Evolutionary conservation across 164 flowering plant genomes (phyloP), one percentile per base, ranked within the genome.

Genomic region (Malania oleifera): DNA sequence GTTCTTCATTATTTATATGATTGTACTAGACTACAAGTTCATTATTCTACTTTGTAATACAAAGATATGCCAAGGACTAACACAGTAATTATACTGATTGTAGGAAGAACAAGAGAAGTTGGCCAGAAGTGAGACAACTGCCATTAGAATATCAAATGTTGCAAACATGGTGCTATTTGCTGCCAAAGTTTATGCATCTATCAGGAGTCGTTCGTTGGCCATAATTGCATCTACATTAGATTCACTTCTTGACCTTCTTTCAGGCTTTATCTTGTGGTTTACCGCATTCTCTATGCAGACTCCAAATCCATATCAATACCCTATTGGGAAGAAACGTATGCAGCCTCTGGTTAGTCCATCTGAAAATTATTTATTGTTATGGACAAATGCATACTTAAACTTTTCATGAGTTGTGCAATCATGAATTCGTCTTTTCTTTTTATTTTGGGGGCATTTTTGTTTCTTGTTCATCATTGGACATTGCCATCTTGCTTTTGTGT

Each of bases 271-370:
- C 54, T 70, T 90, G 57, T 87, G 97, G 97, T 90, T 90, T 63
- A 87, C 97, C 59, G 87, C 97, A 52, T 87, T 85, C 74, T 82
- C 97, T 52, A 90, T 90, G 97, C 83, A 83, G 73, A 87, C 87
- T 28, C 95, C 88, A 41, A 87, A 81, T 56, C 97, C 95, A 13
- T 90, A 90, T 67, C 95, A 76, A 70, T 90, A 87, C 63, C 97
- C 95, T n/a, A 87, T 90, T 68, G 97, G 97, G 48, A 90, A 90
- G 80, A 90, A 76, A 56, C 81, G 97, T 1, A 90, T 90, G 97
- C 97, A 90, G 74, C 97, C 97, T 34, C 44, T 87, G 95, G 95
- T 87, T 2, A 75, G 84, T 77, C 44, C 23, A 56, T 31, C 43
- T 65, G 40, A 47, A 23, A 45, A 38, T 37, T 39, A 27, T 14